Base-by-base conservation (phyloP, 768 basidiomycete genomes). In the Asterophora parasitica region DNA sequence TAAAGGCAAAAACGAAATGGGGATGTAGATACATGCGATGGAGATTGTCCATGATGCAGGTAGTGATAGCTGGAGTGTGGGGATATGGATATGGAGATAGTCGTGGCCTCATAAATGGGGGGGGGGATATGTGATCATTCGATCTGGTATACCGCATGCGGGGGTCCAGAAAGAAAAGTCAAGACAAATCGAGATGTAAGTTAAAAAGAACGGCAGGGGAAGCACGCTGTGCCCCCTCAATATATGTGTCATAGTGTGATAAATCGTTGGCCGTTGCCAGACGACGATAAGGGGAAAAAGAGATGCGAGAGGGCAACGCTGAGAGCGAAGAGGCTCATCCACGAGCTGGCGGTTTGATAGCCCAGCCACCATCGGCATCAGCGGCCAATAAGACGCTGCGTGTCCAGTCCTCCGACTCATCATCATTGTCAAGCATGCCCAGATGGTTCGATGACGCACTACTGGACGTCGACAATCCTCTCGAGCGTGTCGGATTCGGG, bases 311-410 rank as follows among this genome's bases (percentile, higher is more conserved):
- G n/a, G 23, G 23, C 36, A 7, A 26, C 3, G 26, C 13, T 13
- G 20, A 23, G 15, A 17, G 36, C 26, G 30, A 10, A 41, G 8
- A 26, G 23, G 17, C 15, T 44, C 13, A 32, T 26, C 9, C 17
- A 46, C 13, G 42, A 12, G 13, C 1, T 16, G 37, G 35, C 8
- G 35, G 52, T 19, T 46, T 34, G 26, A 39, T 37, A 4, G 26
- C 46, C 69, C 68, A 71, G 16, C 59, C 44, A 10, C 62, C 54
- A 38, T 76, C 71, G 42, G 69, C 59, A 58, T 83, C 81, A 48
- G 83, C 85, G n/a, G 83, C 85, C 64, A 81, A 63, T 49, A 90
- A 61, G 41, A 90, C 87, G 55, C 82, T 85, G 58, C 74, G 70
- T 38, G 83, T 83, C 88, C 88, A 91, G 59, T 87, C 79, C 41